A percentile compares a stretch with the other conserved stretches of the same genome.
phyloP scores from a whole-genome alignment of 2,329 filamentous ascomycete species.

The Elsinoe perseae region DNA sequence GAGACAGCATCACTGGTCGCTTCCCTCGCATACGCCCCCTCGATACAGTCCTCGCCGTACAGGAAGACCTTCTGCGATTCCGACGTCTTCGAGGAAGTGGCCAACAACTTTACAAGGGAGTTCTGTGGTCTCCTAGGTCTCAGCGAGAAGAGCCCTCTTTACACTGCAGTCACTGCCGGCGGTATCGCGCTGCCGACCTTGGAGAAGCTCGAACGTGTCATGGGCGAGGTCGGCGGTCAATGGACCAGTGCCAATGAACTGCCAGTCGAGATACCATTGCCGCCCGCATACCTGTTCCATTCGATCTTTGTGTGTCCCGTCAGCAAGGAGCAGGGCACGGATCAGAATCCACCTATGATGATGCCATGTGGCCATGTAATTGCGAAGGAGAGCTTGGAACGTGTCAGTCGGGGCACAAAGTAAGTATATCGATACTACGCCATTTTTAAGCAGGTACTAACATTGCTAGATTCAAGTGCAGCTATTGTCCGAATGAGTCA shows the following conservation, averaged over 20 bases:
- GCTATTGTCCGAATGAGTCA: constrained; percentile 86
- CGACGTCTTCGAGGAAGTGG: constrained; percentile 72
- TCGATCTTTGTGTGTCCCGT: constrained; percentile 97
- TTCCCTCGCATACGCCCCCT: constrained; percentile 70
- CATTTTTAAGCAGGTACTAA: no score
- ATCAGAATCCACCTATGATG: constrained; percentile 92
- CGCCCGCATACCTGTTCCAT: constrained; percentile 67
- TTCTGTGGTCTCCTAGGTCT: constrained; percentile 89
- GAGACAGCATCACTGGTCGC: constrained; percentile 77
- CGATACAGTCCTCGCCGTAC: constrained; percentile 72
- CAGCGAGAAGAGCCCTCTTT: constrained; percentile 84
- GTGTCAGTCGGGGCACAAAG: constrained; percentile 62
- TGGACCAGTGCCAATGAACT: constrained; percentile 92
- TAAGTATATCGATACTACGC: constrained; percentile 14
- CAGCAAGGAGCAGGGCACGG: constrained; percentile 90
- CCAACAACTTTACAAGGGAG: constrained; percentile 67
- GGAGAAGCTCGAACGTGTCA: constrained; percentile 79
- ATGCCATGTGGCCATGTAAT: constrained; percentile 93
- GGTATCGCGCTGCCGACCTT: constrained; percentile 84
- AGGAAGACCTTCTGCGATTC: constrained; percentile 65
- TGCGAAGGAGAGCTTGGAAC: constrained; percentile 71
- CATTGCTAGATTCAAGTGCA: constrained; percentile 72
- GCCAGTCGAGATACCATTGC: constrained; percentile 62
- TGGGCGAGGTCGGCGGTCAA: constrained; percentile 81
- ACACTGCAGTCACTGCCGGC: constrained; percentile 85